Percentiles rank a stretch among this genome's conserved stretches.
These are phyloP conservation scores for Platanthera zijinensis DNA, from an alignment of 106 monocot species.

Conservation along the genomic window DNA sequence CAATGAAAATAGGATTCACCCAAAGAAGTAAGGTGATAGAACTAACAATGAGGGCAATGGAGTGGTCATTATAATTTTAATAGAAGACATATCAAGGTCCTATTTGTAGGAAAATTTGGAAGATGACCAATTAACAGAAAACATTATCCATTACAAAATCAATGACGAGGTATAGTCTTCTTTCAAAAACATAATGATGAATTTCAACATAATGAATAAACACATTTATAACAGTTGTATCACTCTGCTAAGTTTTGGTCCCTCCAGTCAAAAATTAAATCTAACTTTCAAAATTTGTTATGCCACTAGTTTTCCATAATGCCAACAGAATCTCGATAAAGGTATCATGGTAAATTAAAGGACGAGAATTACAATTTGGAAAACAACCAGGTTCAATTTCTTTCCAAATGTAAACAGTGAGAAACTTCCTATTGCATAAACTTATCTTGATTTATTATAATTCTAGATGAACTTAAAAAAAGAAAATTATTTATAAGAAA, in stretches of 20 bases:
- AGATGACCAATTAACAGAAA: neutral
- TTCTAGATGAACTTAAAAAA: neutral
- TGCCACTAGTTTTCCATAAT: neutral
- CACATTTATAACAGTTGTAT: neutral
- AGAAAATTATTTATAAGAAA: neutral
- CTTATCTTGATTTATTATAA: neutral
- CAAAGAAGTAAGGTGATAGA: neutral
- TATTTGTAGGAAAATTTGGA: neutral
- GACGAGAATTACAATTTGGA: neutral
- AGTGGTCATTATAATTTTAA: neutral
- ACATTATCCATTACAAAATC: conserved; percentile 1
- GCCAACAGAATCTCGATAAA: neutral
- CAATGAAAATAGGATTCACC: neutral
- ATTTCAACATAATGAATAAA: neutral
- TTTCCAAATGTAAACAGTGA: neutral
- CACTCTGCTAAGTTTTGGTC: neutral
- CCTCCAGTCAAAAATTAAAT: neutral
- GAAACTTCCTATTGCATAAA: neutral
- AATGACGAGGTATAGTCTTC: neutral
- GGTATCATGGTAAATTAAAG: neutral
- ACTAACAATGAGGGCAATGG: neutral
- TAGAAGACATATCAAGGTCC: neutral
- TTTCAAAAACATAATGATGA: neutral
- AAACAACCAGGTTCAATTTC: neutral
- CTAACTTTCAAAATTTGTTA: neutral